Evolutionary conservation across 352 stramenopile genomes (phyloP).

Genomic region (Globisporangium middletonii): DNA sequence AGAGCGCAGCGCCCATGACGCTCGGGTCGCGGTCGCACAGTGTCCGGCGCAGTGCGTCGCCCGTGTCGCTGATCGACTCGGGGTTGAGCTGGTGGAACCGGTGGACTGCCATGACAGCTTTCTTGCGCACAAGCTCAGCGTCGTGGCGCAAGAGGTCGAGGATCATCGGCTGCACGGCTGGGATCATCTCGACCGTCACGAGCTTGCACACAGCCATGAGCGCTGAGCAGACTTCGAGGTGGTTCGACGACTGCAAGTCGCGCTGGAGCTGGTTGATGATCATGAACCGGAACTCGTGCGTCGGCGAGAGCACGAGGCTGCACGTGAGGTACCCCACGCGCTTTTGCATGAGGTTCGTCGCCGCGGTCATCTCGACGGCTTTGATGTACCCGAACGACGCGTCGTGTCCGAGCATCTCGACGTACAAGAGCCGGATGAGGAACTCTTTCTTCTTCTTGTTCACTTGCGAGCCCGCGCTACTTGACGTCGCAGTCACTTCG

Average conservation of each 20-base stretch:
- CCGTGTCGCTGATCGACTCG: slow-evolving; percentile 83
- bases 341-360: slow-evolving; percentile 98
- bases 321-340: slow-evolving; percentile 96
- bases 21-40: slow-evolving; percentile 98
- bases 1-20: slow-evolving; percentile 97
- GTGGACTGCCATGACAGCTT: slow-evolving; percentile 97
- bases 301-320: slow-evolving; percentile 93
- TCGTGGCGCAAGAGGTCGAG: slow-evolving; percentile 94
- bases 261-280: slow-evolving; percentile 99
- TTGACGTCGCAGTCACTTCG: slow-evolving; percentile 75
- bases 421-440: slow-evolving; percentile 98
- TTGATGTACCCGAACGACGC: slow-evolving; percentile 99
- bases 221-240: slow-evolving; percentile 93
- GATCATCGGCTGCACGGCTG: slow-evolving; percentile 93
- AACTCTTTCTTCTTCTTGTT: slow-evolving; percentile 99
- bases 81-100: slow-evolving; percentile 98
- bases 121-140: slow-evolving; percentile 98
- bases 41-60: slow-evolving; percentile 92
- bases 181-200: slow-evolving; percentile 98
- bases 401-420: slow-evolving; percentile 99
- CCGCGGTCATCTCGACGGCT: slow-evolving; percentile 96
- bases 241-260: slow-evolving; percentile 87
- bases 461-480: slow-evolving; percentile 61
- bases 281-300: slow-evolving; percentile 99
- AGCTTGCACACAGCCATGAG: slow-evolving; percentile 95